These are phyloP conservation scores for Ocimum tenuiflorum DNA, from an alignment of 257 asterid species.

Conservation along the genomic window DNA sequence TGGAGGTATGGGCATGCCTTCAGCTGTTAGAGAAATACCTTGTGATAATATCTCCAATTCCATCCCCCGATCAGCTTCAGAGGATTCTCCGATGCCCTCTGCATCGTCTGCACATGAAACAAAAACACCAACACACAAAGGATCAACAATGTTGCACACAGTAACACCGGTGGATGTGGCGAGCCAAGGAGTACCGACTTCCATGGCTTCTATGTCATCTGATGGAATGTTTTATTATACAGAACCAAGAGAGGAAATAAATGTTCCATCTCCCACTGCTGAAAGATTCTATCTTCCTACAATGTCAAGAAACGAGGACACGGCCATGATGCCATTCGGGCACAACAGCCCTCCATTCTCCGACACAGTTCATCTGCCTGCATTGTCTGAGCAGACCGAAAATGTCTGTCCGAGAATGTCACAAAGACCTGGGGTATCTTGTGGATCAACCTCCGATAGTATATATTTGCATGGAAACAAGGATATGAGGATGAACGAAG, in stretches of 20 bases:
- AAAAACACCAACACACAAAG: neutral
- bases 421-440: slow-evolving; percentile 1
- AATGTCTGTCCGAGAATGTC: slow-evolving; percentile 8
- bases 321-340: neutral
- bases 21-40: too few relatives aligned
- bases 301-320: neutral
- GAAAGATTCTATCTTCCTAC: slow-evolving; percentile 1
- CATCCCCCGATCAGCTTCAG: neutral
- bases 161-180: neutral
- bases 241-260: neutral
- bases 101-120: neutral
- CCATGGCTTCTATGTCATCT: slow-evolving; percentile 18
- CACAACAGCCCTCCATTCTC: slow-evolving; percentile 15
- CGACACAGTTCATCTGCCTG: slow-evolving; percentile 13
- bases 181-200: neutral
- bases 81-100: neutral
- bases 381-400: slow-evolving; percentile 18
- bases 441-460: slow-evolving; percentile 9
- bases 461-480: neutral
- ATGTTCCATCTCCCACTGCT: neutral
- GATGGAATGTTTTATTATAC: slow-evolving; percentile 3
- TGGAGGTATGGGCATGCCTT: neutral
- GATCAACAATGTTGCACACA: neutral
- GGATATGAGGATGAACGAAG: neutral
- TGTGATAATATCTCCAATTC: neutral